Base-by-base conservation (phyloP, 2,329 filamentous ascomycete species). In the Ascosphaera acerosa region DNA sequence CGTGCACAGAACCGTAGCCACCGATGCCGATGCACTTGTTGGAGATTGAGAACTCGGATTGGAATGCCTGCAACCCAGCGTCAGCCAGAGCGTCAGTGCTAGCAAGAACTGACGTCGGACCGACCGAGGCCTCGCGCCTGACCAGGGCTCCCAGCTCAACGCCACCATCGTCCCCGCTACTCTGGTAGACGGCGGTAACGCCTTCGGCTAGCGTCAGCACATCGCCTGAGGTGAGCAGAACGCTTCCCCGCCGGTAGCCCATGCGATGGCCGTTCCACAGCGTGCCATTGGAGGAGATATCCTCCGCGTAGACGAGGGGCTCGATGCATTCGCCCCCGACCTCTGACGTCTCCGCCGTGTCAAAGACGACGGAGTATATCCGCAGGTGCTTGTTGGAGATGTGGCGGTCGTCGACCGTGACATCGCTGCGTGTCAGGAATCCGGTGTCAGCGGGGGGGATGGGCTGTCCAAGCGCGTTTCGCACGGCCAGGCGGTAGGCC, bases 231-330 rank as follows among this genome's bases (percentile, higher is more conserved):
- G 34, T 40, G 22, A 40, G 29, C 18, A 40, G 33, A 9, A 37
- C 29, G 6, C 35, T 32, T 6, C 33, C 33, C 10, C 34, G 30
- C 10, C 19, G 28, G 17, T 30, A 37, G 14, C 18, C 33, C 10
- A 39, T 40, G 12, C 25, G 20, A 16, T 16, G 3, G 3, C 22
- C 34, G 34, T 55, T 55, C 51, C 53, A 57, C 15, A 38, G 39
- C 1, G 46, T 50, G 3, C 54, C 54, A 33, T 57, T 54, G 15
- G 38, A 39, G 2, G 56, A 58, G 2, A 54, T 28, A 37, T 58
- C 51, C 35, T 56, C 44, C 3, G 49, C 53, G 33, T 57, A 59
- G 4, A 58, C 49, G 15, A 59, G 41, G 1, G 52, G 50, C 6
- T 28, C 16, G n/a, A 28, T 28, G 14, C 26, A n/a, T 28, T 28